Evolutionary conservation across 257 asterid genomes (phyloP).

Genomic region (Przewalskia tangutica): DNA sequence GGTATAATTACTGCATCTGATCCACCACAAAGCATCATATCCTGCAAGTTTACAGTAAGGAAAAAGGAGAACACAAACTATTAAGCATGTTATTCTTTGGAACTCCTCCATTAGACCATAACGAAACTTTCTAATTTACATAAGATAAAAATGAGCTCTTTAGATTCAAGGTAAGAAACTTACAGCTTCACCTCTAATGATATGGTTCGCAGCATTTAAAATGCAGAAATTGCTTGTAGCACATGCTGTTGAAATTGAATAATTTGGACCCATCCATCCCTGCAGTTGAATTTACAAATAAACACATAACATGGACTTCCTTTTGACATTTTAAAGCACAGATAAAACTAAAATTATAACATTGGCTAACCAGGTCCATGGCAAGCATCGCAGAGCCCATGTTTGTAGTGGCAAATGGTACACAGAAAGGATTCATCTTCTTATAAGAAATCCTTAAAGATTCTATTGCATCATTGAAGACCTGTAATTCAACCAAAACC

Average conservation of each 20-base stretch:
- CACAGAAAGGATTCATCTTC: conserved; percentile 93
- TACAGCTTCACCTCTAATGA: conserved; percentile 50
- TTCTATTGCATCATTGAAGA: conserved; percentile 76
- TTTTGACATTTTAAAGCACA: background rate
- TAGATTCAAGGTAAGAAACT: background rate
- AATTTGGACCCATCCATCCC: conserved; percentile 70
- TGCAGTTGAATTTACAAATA: background rate
- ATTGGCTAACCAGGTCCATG: conserved; percentile 6
- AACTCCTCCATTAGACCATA: background rate
- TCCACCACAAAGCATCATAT: conserved; percentile 64
- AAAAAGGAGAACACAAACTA: background rate
- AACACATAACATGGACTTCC: background rate
- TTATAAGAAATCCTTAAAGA: conserved; percentile 71
- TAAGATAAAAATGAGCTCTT: background rate
- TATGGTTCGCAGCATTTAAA: conserved; percentile 65
- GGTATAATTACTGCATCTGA: conserved; percentile 54
- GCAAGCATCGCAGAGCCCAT: conserved; percentile 44
- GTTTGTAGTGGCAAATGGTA: conserved; percentile 62
- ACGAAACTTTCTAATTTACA: background rate
- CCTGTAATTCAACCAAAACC: conserved; percentile 15
- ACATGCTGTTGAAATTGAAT: conserved; percentile 66
- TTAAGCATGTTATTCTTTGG: background rate
- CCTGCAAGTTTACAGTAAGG: conserved; percentile 7
- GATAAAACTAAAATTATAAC: background rate
- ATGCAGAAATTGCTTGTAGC: conserved; percentile 66